Evolutionary conservation across 192 early-diverging fungal genomes (phyloP), one percentile per base, ranked within the genome.

Genomic region (Gryganskiella cystojenkinii): DNA sequence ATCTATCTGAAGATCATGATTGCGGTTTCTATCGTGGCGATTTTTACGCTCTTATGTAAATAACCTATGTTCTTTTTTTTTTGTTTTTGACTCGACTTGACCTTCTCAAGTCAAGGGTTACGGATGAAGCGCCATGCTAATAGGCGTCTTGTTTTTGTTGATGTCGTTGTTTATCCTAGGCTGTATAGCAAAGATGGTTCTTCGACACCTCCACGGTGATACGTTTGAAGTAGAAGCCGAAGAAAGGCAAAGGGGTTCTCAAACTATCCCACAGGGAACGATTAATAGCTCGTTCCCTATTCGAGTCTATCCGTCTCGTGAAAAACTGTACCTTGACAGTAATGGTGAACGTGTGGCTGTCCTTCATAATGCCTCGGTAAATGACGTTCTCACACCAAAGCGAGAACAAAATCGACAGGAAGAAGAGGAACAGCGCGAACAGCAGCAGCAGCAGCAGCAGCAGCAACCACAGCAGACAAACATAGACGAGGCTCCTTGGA

Each of bases 211-310:
- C 5, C 47, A 6, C 14, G 8, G 6, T 50, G 47, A 15, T 14
- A 6, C 47, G 6, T 44, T 8, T 44, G 9, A 11, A 44, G 8
- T n/a, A 40, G 37, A 9, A 5, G 5, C 37, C 37, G 37, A 40
- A 13, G 13, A 9, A 13, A 13, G 13, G 5, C 7, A 40, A 9
- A 13, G 37, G 7, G 13, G 37, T 69, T 25, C 46, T 69, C 10
- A 25, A 64, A 19, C 37, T 40, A 40, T 40, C 13, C 37, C 13
- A 40, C 74, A 78, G 33, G 17, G n/a, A 2, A 59, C 56, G 15
- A 69, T 78, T 55, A 64, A 78, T 28, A 68, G 30, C 7, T 30
- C 43, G 25, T 69, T 78, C 20, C 61, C 65, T 0, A 69, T 69
- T 35, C 74, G 74, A 9, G 25, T 78, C 33, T 78, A 59, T 9